Base-by-base conservation (phyloP, 2,329 filamentous ascomycete genomes). In the Didymella exigua region DNA sequence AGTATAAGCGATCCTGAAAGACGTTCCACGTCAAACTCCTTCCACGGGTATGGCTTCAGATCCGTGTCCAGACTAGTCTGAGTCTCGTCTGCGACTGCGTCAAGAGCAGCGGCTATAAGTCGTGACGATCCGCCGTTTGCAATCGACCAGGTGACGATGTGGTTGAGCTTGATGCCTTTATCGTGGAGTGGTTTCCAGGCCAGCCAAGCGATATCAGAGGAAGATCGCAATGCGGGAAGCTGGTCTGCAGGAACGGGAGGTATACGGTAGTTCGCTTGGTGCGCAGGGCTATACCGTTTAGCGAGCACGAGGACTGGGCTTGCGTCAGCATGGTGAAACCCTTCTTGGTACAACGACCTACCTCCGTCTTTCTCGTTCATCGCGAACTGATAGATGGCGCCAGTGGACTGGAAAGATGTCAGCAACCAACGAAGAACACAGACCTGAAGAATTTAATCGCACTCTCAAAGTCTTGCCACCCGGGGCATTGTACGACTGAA, bases 181-280 rank as follows among this genome's bases (percentile, higher is more conserved):
- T 49, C 45, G 11, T 49, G 38, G n/a, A 38, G 31, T 9, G 51
- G 51, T 19, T 45, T 54, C 45, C 51, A 54, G 19, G 45, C 45
- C 3, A 54, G 33, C 45, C 51, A 54, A 21, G 40, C 23, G 19
- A 54, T 44, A 14, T 49, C 51, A 16, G 51, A 54, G 18, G 45
- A 49, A 5, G 40, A 49, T 18, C 45, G 40, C 2, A 54, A n/a
- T 24, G 23, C 33, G 0, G 51, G 45, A 8, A 54, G 19, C 2
- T 49, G 24, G 10, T 37, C 7, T 4, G 27, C 8, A 3, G 30
- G 16, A 7, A 54, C 34, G 7, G 45, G 40, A 24, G 51, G 40
- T 19, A 21, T 45, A 40, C 51, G 45, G 29, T 54, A 45, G 13
- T 54, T 24, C 9, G 31, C 24, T 21, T 54, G 51, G 21, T 49